Percentiles rank a stretch among this genome's conserved stretches.
Evolutionary conservation across 2,329 filamentous ascomycete species (phyloP).

Genomic region (Aspergillus sp.): DNA sequence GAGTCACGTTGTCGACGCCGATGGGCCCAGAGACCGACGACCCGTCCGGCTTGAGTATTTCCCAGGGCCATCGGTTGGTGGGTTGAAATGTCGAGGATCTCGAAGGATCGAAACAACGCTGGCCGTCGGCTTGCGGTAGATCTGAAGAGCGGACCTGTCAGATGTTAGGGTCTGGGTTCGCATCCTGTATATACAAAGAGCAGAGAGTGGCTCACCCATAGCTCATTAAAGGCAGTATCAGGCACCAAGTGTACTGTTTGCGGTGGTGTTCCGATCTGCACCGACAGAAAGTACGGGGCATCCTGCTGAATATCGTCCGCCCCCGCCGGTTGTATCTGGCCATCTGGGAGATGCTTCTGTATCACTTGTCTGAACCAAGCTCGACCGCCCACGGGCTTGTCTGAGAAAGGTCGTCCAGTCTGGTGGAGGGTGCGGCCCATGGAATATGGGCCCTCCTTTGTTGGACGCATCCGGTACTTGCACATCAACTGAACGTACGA

Average conservation of each 20-base stretch:
- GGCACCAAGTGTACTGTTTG: slow-evolving; percentile 65
- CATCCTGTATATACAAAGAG: slow-evolving; percentile 1
- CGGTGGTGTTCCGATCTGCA: slow-evolving; percentile 63
- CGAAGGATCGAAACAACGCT: slow-evolving; percentile 59
- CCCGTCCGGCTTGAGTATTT: slow-evolving; percentile 67
- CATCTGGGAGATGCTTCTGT: slow-evolving; percentile 44
- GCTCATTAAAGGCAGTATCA: slow-evolving; percentile 69
- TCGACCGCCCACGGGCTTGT: slow-evolving; percentile 50
- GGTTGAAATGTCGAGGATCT: slow-evolving; percentile 62
- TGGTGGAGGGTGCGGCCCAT: slow-evolving; percentile 50
- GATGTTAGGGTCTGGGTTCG: not conserved
- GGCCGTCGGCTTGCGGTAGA: slow-evolving; percentile 28
- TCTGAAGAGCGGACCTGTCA: slow-evolving; percentile 8
- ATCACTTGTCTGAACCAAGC: slow-evolving; percentile 50
- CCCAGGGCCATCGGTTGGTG: slow-evolving; percentile 54
- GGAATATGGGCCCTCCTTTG: slow-evolving; percentile 61
- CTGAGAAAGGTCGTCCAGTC: slow-evolving; percentile 48
- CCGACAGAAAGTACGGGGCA: slow-evolving; percentile 61
- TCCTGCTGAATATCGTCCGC: slow-evolving; percentile 69
- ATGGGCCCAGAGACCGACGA: slow-evolving; percentile 66
- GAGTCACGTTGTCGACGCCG: slow-evolving; percentile 60
- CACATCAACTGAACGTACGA: slow-evolving; percentile 62
- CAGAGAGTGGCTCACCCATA: slow-evolving; percentile 55
- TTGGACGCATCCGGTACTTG: slow-evolving; percentile 64
- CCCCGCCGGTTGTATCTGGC: slow-evolving; percentile 50